Base-by-base conservation (phyloP, 371 early-diverging fungal genomes). In the Mucor plumbeus region DNA sequence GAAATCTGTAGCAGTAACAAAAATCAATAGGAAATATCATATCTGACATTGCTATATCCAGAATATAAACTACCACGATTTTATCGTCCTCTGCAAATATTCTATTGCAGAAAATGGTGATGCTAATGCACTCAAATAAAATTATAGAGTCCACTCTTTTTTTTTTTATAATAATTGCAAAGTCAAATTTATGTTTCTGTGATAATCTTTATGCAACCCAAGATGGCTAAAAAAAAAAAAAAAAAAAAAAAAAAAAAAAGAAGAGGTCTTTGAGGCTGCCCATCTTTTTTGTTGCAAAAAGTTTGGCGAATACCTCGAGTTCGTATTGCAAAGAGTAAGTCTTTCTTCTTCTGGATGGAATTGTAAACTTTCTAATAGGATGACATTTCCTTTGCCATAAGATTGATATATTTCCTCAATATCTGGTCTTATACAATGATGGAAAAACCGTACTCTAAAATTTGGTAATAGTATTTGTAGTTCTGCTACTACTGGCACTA, bases 161-260 rank as follows among this genome's bases (percentile, higher is more conserved):
- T 95, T 86, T 3, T 92, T 91, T 83, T 95, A 95, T 35, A 97
- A 77, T 67, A 97, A 88, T 84, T 92, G 96, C 67, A 96, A 90
- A 73, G 98, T 97, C 70, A 99, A 99, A 88, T 84, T 91, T 89
- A 79, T 97, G 96, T 90, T 99, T 99, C 81, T 98, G 98, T 33
- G 94, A 91, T n/a, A 98, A 94, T 87, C n/a, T 97, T 99, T 84
- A 97, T 96, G 59, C 97, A 98, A 59, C 99, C 99, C 48, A 99
- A 81, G 64, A 98, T 99, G 59, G 97, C 94, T 67, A 98, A 79
- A 89, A 97, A 97, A n/a, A n/a, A n/a, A n/a, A n/a, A n/a, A n/a
- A n/a, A n/a, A n/a, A n/a, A n/a, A n/a, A n/a, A n/a, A n/a, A n/a
- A n/a, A n/a, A n/a, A n/a, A n/a, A n/a, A n/a, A n/a, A n/a, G n/a